phyloP scores from a whole-genome alignment of 2,329 filamentous ascomycete species.

The Myriosclerotinia duriaeana region DNA sequence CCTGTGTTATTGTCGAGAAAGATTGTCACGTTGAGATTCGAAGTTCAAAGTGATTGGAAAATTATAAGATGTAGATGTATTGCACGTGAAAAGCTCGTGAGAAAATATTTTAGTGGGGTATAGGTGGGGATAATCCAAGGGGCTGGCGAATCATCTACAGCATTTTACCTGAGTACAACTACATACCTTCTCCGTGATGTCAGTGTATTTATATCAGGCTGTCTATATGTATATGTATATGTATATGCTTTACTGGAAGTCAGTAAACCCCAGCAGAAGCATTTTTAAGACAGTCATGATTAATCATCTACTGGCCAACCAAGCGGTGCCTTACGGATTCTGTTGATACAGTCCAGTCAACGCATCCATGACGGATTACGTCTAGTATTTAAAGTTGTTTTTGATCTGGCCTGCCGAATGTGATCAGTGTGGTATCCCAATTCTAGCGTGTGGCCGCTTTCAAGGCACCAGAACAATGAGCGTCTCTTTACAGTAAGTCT shows the following conservation, averaged over 20 bases:
- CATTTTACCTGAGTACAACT: neutral
- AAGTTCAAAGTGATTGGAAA: neutral
- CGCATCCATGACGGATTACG: too few relatives aligned
- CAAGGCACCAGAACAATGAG: too few relatives aligned
- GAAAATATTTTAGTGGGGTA: conserved; percentile 14
- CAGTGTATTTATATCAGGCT: neutral
- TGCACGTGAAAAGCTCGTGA: conserved; percentile 20
- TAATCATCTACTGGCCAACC: neutral
- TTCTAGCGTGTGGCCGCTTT: too few relatives aligned
- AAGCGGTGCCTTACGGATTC: too few relatives aligned
- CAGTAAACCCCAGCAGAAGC: neutral
- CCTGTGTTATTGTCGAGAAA: neutral
- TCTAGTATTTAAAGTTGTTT: too few relatives aligned
- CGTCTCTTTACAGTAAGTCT: too few relatives aligned
- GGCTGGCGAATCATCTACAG: neutral
- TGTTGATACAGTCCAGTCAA: too few relatives aligned
- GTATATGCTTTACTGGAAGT: neutral
- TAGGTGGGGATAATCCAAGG: neutral
- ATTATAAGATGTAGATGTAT: neutral
- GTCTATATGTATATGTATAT: too few relatives aligned
- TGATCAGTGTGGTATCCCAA: too few relatives aligned
- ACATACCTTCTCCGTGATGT: neutral
- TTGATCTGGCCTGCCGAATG: too few relatives aligned
- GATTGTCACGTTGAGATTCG: neutral
- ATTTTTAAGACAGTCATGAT: neutral